Percentiles rank a stretch among this genome's conserved stretches.
Conservation (phyloP, 495 filamentous ascomycete species). For the Penicillium ucsense region DNA sequence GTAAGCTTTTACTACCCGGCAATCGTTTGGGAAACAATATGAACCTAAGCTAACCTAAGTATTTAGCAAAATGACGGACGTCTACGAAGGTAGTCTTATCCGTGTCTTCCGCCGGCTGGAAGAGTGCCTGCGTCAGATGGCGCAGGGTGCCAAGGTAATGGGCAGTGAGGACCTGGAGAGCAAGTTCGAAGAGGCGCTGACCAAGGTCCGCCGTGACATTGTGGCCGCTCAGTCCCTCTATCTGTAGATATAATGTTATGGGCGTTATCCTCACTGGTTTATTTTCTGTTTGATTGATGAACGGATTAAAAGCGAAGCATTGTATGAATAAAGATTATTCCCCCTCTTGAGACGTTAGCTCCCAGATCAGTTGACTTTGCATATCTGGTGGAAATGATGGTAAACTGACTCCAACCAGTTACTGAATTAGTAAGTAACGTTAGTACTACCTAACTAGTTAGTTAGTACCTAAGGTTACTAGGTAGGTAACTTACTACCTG, state of each 20-base stretch:
- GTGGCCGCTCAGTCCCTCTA: constrained; percentile 90
- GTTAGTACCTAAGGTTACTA: too few relatives aligned
- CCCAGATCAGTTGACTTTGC: too few relatives aligned
- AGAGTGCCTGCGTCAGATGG: constrained; percentile 94
- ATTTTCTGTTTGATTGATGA: too few relatives aligned
- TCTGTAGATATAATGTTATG: constrained; percentile 42
- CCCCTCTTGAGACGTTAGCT: too few relatives aligned
- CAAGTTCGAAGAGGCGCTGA: constrained; percentile 77
- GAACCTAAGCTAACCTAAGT: neutral
- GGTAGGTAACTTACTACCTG: too few relatives aligned
- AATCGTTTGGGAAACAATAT: neutral
- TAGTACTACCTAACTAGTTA: too few relatives aligned
- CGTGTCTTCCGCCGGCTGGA: constrained; percentile 91
- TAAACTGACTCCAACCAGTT: too few relatives aligned
- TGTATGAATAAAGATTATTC: too few relatives aligned
- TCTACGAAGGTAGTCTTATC: constrained; percentile 93
- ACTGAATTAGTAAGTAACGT: too few relatives aligned
- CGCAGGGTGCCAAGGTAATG: constrained; percentile 95
- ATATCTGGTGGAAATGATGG: too few relatives aligned
- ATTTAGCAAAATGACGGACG: constrained; percentile 89
- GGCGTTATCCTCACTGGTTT: neutral
- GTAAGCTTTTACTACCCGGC: constrained; percentile 39
- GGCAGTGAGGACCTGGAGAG: constrained; percentile 83
- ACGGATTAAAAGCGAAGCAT: too few relatives aligned
- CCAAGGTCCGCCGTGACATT: constrained; percentile 82